These are phyloP conservation scores for Candida taoyuanica DNA, from an alignment of 805 yeast species.

Conservation along the genomic window DNA sequence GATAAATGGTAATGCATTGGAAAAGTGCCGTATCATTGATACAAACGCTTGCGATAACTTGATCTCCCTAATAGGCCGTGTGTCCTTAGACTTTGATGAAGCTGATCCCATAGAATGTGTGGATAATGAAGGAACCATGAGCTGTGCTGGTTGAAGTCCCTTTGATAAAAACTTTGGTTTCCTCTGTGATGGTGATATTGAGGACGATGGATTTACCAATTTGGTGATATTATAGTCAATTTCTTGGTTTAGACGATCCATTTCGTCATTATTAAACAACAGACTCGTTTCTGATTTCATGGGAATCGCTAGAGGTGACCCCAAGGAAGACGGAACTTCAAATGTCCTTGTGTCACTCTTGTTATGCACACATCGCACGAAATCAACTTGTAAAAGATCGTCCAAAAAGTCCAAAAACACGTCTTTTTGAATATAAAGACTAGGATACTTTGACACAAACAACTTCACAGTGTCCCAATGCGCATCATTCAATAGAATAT, in stretches of 20 bases:
- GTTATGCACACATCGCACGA: conserved; percentile 10
- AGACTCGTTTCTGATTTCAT: neutral
- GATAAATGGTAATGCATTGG: conserved; percentile 2
- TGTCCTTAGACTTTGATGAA: too few relatives aligned
- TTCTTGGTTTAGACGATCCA: conserved; percentile 4
- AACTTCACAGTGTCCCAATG: conserved; percentile 13
- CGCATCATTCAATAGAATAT: conserved; percentile 9
- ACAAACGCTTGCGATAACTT: neutral
- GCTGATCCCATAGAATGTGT: too few relatives aligned
- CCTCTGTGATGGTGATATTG: neutral
- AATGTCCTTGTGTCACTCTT: conserved; percentile 10
- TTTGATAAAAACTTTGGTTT: too few relatives aligned
- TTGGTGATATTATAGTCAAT: conserved; percentile 8
- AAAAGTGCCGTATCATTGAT: neutral
- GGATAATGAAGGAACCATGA: neutral
- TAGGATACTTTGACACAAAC: conserved; percentile 14
- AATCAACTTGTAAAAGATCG: conserved; percentile 17
- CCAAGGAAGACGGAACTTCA: conserved; percentile 12
- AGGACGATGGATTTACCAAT: too few relatives aligned
- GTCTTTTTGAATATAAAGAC: conserved; percentile 9
- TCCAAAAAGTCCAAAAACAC: conserved; percentile 13
- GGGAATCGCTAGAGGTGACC: conserved; percentile 13
- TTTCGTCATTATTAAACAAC: conserved; percentile 3
- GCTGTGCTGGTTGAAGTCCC: neutral
- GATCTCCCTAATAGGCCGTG: conserved; percentile 3